phyloP scores from a whole-genome alignment of 169 alveolate species.

The Perkinsus chesapeaki region DNA sequence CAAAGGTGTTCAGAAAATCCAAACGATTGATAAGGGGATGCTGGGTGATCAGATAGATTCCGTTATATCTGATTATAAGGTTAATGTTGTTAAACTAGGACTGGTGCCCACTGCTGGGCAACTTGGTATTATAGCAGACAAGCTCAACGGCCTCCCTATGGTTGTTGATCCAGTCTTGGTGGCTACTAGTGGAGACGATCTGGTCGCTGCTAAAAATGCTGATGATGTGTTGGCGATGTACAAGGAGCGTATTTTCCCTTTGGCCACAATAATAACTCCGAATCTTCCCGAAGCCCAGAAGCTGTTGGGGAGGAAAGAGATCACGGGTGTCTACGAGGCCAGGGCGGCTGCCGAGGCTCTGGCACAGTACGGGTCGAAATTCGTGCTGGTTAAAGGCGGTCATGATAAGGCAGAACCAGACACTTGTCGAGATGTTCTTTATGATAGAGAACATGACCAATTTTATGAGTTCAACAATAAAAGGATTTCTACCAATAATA shows the following conservation, averaged over 20 bases:
- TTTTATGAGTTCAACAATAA: neutral
- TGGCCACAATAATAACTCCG: neutral
- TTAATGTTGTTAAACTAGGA: neutral
- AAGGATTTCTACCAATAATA: neutral
- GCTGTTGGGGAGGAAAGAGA: neutral
- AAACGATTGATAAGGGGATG: neutral
- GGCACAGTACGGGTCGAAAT: neutral
- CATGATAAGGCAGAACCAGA: neutral
- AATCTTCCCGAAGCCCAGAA: neutral
- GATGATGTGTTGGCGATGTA: neutral
- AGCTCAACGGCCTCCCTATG: neutral
- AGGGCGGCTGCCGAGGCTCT: neutral
- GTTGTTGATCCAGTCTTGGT: neutral
- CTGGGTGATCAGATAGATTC: neutral
- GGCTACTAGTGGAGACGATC: conserved; percentile 4
- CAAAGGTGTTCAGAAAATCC: neutral
- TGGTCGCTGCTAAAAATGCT: neutral
- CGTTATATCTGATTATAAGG: neutral
- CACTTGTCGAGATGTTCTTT: neutral
- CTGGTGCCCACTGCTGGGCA: neutral
- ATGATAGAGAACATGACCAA: neutral
- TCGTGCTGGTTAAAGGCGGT: neutral
- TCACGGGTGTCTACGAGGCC: neutral
- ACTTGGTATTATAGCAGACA: neutral
- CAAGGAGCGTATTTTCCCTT: neutral